Base-by-base conservation (phyloP, 306 rosid genomes). In the Senna tora region DNA sequence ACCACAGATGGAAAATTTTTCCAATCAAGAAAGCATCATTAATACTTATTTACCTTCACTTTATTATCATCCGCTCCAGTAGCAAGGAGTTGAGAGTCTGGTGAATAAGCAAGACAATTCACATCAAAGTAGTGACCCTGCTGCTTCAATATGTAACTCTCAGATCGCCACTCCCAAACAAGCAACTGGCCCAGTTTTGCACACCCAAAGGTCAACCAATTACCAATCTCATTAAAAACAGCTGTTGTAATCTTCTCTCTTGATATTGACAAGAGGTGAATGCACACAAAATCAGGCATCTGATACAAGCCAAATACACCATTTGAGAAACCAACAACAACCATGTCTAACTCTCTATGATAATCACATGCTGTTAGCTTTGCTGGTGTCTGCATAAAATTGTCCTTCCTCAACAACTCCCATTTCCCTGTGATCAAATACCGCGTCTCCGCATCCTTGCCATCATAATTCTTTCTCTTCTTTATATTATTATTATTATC, bases 91-190 rank as follows among this genome's bases (percentile, higher is more conserved):
- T 89, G 98, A 0, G 98, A 82, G 71, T 93, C 98, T 2, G 83
- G 85, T 0, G 98, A 90, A 79, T 93, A 93, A 0, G 98, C 94
- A 25, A 93, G 74, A 51, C 91, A 86, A 67, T 93, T 93, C 12
- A 91, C 97, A 80, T 93, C 98, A 75, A 91, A 94, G 73, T 84
- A 94, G 75, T 94, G 99, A n/a, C 99, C 99, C 82, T 91, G 99
- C 81, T 94, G 99, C 84, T 91, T 94, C 88, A 89, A 77, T 72
- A 87, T 90, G 77, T 94, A 91, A 70, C 95, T 94, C 82, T 89
- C 95, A 0, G 97, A 91, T 65, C 94, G 77, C 99, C 99, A 94
- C 71, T 91, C 97, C 96, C 99, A 94, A 77, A 94, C 97, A 15
- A 94, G 92, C 70, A 94, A 77, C 87, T 91, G 97, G 15, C 99